Percentiles rank a stretch among this genome's conserved stretches.
Evolutionary conservation across 1,284 basidiomycete genomes (phyloP).

Genomic region (Austroboletus rostrupii): DNA sequence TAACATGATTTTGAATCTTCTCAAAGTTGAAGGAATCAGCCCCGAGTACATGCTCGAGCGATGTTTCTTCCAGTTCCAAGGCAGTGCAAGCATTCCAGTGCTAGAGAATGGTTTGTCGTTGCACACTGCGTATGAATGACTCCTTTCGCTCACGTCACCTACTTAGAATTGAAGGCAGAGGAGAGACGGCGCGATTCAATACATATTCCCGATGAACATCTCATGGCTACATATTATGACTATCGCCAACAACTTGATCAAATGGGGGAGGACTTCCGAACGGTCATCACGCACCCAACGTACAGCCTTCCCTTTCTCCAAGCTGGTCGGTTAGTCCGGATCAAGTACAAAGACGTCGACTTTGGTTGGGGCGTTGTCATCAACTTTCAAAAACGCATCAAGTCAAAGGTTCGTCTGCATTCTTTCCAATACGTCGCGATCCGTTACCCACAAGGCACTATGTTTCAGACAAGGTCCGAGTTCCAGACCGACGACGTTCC

Average conservation of each 20-base stretch:
- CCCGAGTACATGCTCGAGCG: slow-evolving; percentile 98
- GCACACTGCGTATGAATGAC: background rate
- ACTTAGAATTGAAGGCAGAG: slow-evolving; percentile 69
- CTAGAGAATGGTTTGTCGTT: slow-evolving; percentile 74
- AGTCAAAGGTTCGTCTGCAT: slow-evolving; percentile 55
- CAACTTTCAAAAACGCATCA: slow-evolving; percentile 84
- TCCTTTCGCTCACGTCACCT: slow-evolving; percentile 1
- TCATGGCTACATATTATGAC: slow-evolving; percentile 89
- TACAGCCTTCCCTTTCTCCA: slow-evolving; percentile 94
- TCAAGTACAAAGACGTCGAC: slow-evolving; percentile 83
- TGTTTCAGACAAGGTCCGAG: slow-evolving; percentile 25
- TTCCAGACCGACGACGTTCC: slow-evolving; percentile 57
- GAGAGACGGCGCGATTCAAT: slow-evolving; percentile 70
- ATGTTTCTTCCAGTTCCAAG: slow-evolving; percentile 99
- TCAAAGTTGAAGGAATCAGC: slow-evolving; percentile 98
- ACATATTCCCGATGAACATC: slow-evolving; percentile 78
- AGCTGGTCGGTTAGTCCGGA: slow-evolving; percentile 84
- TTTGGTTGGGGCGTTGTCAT: slow-evolving; percentile 97
- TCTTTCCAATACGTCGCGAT: background rate
- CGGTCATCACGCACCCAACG: slow-evolving; percentile 91
- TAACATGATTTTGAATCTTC: slow-evolving; percentile 98
- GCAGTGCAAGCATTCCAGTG: slow-evolving; percentile 82
- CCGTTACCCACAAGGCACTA: background rate
- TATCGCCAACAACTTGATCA: slow-evolving; percentile 88
- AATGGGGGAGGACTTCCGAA: slow-evolving; percentile 82